These are phyloP conservation scores for Batkoa obscura DNA, from an alignment of 371 early-diverging fungal genomes.

Conservation along the genomic window DNA sequence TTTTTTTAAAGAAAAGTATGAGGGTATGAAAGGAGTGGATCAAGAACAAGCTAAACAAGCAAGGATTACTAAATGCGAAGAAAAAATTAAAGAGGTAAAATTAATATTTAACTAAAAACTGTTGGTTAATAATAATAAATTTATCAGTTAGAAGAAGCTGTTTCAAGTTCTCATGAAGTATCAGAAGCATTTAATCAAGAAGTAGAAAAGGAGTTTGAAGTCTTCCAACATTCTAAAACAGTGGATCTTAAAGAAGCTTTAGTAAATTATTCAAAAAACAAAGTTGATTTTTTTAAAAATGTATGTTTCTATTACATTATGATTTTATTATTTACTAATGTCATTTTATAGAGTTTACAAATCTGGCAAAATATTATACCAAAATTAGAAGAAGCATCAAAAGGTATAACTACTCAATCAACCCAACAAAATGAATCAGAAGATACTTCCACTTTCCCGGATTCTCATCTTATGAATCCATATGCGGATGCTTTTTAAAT, in stretches of 20 bases:
- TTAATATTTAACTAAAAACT: too few species aligned
- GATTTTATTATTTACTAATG: too few species aligned
- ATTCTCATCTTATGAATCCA: too few species aligned
- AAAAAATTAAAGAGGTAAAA: slow-evolving; percentile 49
- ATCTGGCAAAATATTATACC: slow-evolving; percentile 50
- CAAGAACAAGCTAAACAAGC: slow-evolving; percentile 60
- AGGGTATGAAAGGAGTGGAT: slow-evolving; percentile 78
- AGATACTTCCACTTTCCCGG: too few species aligned
- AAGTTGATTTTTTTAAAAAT: slow-evolving; percentile 60
- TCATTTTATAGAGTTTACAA: slow-evolving; percentile 23
- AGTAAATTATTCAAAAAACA: slow-evolving; percentile 42
- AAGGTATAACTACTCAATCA: too few species aligned
- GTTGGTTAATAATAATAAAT: too few species aligned
- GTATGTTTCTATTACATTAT: too few species aligned
- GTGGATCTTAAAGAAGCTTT: slow-evolving; percentile 63
- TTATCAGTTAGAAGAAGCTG: slow-evolving; percentile 55
- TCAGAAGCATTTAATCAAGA: slow-evolving; percentile 55
- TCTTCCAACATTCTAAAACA: slow-evolving; percentile 52
- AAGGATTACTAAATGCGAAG: slow-evolving; percentile 46
- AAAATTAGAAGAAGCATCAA: slow-evolving; percentile 25
- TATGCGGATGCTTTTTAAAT: too few species aligned
- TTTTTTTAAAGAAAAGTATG: slow-evolving; percentile 68
- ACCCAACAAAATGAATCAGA: too few species aligned
- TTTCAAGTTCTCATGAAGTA: slow-evolving; percentile 45
- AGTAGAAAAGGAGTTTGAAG: slow-evolving; percentile 57